Base-by-base conservation (phyloP, 2,329 filamentous ascomycete genomes). In the Penicillium verrucosum region DNA sequence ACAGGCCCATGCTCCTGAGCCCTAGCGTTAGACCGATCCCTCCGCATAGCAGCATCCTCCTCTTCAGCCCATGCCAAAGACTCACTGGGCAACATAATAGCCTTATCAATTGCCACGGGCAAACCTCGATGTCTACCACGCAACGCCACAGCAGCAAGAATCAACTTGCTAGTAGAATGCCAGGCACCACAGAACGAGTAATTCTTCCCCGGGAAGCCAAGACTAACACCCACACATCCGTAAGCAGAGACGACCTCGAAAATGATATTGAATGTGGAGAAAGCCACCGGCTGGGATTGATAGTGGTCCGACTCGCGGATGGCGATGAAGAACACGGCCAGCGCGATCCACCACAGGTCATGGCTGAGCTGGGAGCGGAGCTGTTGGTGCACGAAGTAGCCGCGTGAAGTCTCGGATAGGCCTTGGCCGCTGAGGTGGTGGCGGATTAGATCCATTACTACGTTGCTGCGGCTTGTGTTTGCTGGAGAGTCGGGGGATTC, bases 321-420 rank as follows among this genome's bases (percentile, higher is more conserved):
- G 51, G 80, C 78, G 54, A 89, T 85, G 32, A 85, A 69, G 48
- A 88, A 77, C 12, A 86, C 78, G 2, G 84, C 82, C 0, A 87
- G 70, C 3, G 84, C 80, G 14, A 89, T 81, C 75, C 81, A 85
- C 85, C 86, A 88, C 16, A 89, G 75, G 65, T 89, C 86, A 68
- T 88, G 84, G 30, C 84, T 82, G 2, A 89, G 78, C 68, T 89
- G 86, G 6, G 81, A 81, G n/a, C 83, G 81, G 23, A 88, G 75
- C 66, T 88, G 85, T 59, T 82, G 78, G 40, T 77, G 76, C 14
- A 84, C 73, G 51, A 83, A 82, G 58, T 77, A 78, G 52, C 76
- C 73, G 14, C 74, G 77, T 8, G 76, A 79, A 7, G 62, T 64
- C 41, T 74, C 70, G 8, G 60, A 57, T 2, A 36, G 50, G 10